Conservation (phyloP, 495 filamentous ascomycete species). For the Zalerion maritima region DNA sequence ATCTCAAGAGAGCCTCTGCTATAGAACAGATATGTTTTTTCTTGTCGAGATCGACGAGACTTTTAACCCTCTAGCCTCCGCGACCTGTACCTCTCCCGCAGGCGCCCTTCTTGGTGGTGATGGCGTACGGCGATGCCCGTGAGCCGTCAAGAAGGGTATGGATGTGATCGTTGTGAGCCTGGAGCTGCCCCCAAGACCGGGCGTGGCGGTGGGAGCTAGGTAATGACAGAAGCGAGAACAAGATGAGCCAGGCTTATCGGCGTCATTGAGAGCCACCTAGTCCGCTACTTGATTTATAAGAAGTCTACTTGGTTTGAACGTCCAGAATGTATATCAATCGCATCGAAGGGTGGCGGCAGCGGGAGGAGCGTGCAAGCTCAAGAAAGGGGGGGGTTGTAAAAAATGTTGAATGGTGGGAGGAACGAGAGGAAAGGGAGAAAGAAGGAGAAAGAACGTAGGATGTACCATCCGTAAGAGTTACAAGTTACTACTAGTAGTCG, state of each 20-base stretch:
- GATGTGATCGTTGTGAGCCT: constrained; percentile 7
- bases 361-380: too few relatives aligned
- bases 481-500: too few relatives aligned
- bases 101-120: constrained; percentile 1
- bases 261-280: constrained; percentile 24
- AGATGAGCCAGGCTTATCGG: constrained; percentile 38
- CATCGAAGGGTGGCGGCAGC: too few relatives aligned
- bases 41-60: too few relatives aligned
- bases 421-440: constrained; percentile 5
- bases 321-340: too few relatives aligned
- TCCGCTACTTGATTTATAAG: background rate
- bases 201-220: constrained; percentile 18
- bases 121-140: constrained; percentile 4
- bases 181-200: constrained; percentile 7
- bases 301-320: too few relatives aligned
- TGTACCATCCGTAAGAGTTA: too few relatives aligned
- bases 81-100: too few relatives aligned
- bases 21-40: too few relatives aligned
- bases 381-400: constrained; percentile 8
- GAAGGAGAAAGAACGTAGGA: background rate
- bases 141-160: constrained; percentile 4
- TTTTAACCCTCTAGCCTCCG: too few relatives aligned
- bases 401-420: constrained; percentile 3
- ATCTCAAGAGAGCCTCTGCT: too few relatives aligned
- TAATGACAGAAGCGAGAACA: constrained; percentile 33